Evolutionary conservation across 495 filamentous ascomycete species (phyloP), one percentile per base, ranked within the genome.

Genomic region (Parmelia sp.): DNA sequence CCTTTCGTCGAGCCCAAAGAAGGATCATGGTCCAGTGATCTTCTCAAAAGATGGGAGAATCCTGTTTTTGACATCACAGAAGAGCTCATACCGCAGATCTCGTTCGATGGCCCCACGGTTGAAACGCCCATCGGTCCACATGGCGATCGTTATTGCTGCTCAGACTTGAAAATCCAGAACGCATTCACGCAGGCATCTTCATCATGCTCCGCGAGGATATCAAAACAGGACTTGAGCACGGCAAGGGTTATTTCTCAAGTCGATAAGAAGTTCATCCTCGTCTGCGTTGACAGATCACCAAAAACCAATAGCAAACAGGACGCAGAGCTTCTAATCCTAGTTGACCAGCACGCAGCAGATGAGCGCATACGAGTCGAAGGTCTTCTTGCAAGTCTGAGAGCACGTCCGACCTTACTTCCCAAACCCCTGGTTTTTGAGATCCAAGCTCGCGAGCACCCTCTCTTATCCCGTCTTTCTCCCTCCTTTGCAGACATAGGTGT

Each of bases 281-380:
- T 82, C 29, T 89, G 84, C 66, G 75, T 89, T 45, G 51, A 45
- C 11, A 42, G 57, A 33, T 70, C 57, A 17, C 11, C 37, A 45
- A 56, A 44, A 6, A 65, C 15, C 27, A 35, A 10, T 31, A 37
- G 31, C 31, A 58, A 57, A 29, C 2, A 49, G 27, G 58, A 15
- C 10, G 42, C 53, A 37, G 53, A 60, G 23, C 62, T 84, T 15
- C 77, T 98, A 1, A 82, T 95, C 0, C 79, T 97, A 14, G 82
- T 98, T 53, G 94, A 98, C 72, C 94, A 98, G 69, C 94, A 98
- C 72, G 94, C 94, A 14, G 94, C 93, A 1, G 91, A 95, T 74
- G 94, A 98, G 74, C 82, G 94, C 25, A 88, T 89, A 69, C 84
- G 88, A 9, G 83, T 97, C 11, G 94, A 98, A 73, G 71, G 71